These are phyloP conservation scores for Zygotorulaspora mrakii DNA, from an alignment of 1,139 yeast species.

Conservation along the genomic window DNA sequence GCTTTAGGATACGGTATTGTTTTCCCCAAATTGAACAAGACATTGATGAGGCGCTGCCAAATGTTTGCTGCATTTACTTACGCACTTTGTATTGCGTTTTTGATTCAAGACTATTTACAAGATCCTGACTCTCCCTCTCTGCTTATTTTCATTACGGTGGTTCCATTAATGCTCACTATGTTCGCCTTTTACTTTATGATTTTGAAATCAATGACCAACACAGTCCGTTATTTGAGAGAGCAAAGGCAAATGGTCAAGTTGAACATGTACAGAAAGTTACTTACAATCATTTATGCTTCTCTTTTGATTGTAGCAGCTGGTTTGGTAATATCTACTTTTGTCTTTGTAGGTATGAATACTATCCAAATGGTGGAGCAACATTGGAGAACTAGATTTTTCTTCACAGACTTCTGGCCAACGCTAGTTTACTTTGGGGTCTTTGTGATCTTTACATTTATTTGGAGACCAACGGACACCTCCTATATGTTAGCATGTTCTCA, in stretches of 20 bases:
- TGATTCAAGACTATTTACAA: slow-evolving; percentile 62
- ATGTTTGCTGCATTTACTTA: slow-evolving; percentile 73
- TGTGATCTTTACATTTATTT: slow-evolving; percentile 78
- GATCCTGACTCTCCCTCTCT: slow-evolving; percentile 44
- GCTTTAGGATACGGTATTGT: slow-evolving; percentile 95
- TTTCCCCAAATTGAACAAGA: slow-evolving; percentile 71
- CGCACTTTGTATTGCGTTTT: slow-evolving; percentile 60
- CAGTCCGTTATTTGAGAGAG: slow-evolving; percentile 68
- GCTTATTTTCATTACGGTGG: slow-evolving; percentile 44
- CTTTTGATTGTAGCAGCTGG: slow-evolving; percentile 58
- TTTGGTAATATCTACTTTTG: slow-evolving; percentile 63
- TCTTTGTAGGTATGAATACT: slow-evolving; percentile 69
- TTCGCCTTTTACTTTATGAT: slow-evolving; percentile 72
- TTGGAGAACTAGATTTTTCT: slow-evolving; percentile 89
- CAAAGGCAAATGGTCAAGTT: slow-evolving; percentile 92
- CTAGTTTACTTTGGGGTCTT: slow-evolving; percentile 81
- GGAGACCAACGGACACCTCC: slow-evolving; percentile 97
- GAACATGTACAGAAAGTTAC: slow-evolving; percentile 74
- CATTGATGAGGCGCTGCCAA: slow-evolving; percentile 75
- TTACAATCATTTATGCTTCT: slow-evolving; percentile 70
- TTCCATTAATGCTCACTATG: slow-evolving; percentile 71
- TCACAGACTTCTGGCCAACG: slow-evolving; percentile 94
- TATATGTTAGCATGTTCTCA: slow-evolving; percentile 92
- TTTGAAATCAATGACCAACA: slow-evolving; percentile 65
- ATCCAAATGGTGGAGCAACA: slow-evolving; percentile 77